These are phyloP conservation scores for Allomyces macrogynus DNA, from an alignment of 192 early-diverging fungal species.

Conservation along the genomic window DNA sequence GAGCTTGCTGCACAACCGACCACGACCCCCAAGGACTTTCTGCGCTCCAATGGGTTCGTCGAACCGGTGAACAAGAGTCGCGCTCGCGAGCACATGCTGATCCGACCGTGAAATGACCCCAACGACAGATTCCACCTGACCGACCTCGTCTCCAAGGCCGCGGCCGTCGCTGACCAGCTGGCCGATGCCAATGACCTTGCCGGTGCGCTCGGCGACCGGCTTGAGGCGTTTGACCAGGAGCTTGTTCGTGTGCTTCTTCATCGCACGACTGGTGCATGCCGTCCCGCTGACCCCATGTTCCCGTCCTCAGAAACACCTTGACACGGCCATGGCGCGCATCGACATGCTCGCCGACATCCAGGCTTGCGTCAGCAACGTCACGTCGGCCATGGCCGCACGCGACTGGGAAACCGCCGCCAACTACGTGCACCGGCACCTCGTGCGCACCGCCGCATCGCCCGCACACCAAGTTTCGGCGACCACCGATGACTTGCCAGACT, in stretches of 20 bases:
- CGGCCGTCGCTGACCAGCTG: neutral
- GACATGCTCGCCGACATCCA: neutral
- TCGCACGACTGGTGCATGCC: neutral
- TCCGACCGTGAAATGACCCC: too few species aligned
- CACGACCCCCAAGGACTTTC: too few species aligned
- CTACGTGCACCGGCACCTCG: neutral
- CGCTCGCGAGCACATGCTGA: too few species aligned
- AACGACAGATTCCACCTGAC: too few species aligned
- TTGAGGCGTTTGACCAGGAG: neutral
- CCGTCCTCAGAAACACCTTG: neutral
- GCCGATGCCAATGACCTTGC: neutral
- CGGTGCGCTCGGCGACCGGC: neutral
- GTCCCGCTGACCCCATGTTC: neutral
- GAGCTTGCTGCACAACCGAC: too few species aligned
- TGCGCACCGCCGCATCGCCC: neutral
- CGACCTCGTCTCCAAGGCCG: too few species aligned
- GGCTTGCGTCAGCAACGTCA: neutral
- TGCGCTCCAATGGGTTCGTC: too few species aligned
- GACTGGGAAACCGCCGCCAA: too few species aligned
- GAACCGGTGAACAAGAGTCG: too few species aligned
- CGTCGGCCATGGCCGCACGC: neutral
- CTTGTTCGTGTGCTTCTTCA: neutral
- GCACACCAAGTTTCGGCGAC: too few species aligned
- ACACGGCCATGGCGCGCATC: neutral
- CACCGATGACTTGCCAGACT: neutral